phyloP scores from a whole-genome alignment of 2,329 filamentous ascomycete species.

The Stagonosporopsis chrysanthemi region DNA sequence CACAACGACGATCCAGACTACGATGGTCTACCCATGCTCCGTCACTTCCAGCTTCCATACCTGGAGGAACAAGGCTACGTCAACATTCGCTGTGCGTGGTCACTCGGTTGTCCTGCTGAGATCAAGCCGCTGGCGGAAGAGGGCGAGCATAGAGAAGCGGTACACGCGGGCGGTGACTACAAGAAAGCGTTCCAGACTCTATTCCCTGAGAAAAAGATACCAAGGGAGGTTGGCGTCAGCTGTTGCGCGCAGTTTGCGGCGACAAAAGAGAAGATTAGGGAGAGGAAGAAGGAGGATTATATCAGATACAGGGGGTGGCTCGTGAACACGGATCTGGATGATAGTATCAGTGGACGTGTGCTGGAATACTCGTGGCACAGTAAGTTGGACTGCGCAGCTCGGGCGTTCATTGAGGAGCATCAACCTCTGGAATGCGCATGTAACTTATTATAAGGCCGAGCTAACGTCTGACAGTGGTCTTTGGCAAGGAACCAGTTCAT shows the following conservation, averaged over 20 bases:
- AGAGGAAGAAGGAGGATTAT: slow-evolving; percentile 58
- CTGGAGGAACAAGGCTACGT: slow-evolving; percentile 61
- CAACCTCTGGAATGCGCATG: background rate
- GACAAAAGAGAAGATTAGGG: slow-evolving; percentile 55
- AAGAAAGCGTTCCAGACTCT: slow-evolving; percentile 59
- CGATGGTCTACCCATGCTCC: slow-evolving; percentile 58
- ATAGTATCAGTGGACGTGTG: slow-evolving; percentile 61
- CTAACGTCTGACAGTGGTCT: slow-evolving; percentile 42
- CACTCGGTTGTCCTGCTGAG: slow-evolving; percentile 60
- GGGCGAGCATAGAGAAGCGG: slow-evolving; percentile 51
- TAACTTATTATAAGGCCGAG: background rate
- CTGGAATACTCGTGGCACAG: slow-evolving; percentile 69
- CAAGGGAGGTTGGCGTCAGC: slow-evolving; percentile 57
- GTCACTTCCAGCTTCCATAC: slow-evolving; percentile 58
- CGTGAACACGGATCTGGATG: slow-evolving; percentile 54
- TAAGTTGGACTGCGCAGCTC: slow-evolving; percentile 40
- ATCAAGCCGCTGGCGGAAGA: slow-evolving; percentile 56
- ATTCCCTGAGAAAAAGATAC: slow-evolving; percentile 53
- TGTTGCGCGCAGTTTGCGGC: slow-evolving; percentile 66
- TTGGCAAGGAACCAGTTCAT: slow-evolving; percentile 56
- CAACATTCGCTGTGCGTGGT: slow-evolving; percentile 62
- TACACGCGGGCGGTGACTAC: slow-evolving; percentile 60
- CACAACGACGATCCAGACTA: slow-evolving; percentile 63
- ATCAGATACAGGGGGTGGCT: slow-evolving; percentile 59
- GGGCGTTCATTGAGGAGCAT: too few species aligned